Evolutionary conservation across 2,329 filamentous ascomycete species (phyloP), one percentile per base, ranked within the genome.

Genomic region (Phyllosticta citrichinensis): DNA sequence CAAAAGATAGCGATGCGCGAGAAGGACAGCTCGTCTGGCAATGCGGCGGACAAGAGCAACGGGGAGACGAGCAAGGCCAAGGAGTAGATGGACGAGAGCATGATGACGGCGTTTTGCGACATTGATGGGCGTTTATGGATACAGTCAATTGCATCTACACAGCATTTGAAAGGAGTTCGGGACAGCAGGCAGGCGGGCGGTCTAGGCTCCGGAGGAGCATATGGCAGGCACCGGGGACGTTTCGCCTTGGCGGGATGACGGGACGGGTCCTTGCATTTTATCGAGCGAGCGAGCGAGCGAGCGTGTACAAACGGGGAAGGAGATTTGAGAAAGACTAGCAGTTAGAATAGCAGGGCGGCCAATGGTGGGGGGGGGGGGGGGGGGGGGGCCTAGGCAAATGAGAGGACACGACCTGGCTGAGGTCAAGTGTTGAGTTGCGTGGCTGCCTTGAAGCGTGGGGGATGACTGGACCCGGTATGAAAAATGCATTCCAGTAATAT

Each of bases 1-100:
- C 64, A 63, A 55, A 72, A 70, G 63, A 62, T 60, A 20, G 53
- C 53, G 40, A 51, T 60, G 24, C 33, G 25, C 11, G 58, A 60
- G 27, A 54, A 60, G 51, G 57, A 24, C 20, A 40, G 2, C 30
- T 25, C 51, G 25, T 20, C 52, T 25, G 14, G 35, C 19, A 47
- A 58, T 22, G 63, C 64, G 33, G 58, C 63, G 14, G 61, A 64
- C 53, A 55, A 17, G 60, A 55, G 25, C 33, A 60, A 63, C 20
- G 62, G 56, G 19, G 62, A 61, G 24, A 55, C 33, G 54, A 19
- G 30, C 54, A 57, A 60, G 57, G 57, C 62, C 51, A 55, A 53
- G 51, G 50, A 40, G 27, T 27, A 52, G 22, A 40, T 47, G 52
- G 50, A 62, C n/a, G 22, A 17, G 24, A 50, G 57, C 61, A 62